These are phyloP conservation scores for Heterobasidion occidentale DNA, from an alignment of 1,284 basidiomycete genomes.

Conservation along the genomic window DNA sequence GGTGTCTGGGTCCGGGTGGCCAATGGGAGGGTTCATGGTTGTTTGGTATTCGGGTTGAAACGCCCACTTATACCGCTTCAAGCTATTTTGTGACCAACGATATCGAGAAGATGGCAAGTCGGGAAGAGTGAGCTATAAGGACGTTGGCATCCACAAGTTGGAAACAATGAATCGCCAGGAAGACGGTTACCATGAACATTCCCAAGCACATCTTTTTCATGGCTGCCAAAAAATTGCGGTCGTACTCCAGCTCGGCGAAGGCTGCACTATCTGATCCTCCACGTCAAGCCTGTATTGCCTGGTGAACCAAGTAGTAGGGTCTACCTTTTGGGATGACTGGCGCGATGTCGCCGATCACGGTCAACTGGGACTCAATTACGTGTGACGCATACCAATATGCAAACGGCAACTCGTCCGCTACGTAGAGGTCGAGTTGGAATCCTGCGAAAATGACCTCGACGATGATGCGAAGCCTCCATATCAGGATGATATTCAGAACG, in stretches of 20 bases:
- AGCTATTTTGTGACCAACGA: constrained; percentile 42
- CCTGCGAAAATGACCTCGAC: constrained; percentile 68
- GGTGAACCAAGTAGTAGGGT: neutral
- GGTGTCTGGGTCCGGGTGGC: constrained; percentile 32
- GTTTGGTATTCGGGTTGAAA: constrained; percentile 47
- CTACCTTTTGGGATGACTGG: neutral
- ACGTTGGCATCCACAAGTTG: neutral
- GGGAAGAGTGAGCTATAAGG: constrained; percentile 11
- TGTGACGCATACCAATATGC: constrained; percentile 67
- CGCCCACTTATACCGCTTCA: constrained; percentile 70
- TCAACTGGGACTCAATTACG: constrained; percentile 47
- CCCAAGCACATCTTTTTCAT: constrained; percentile 44
- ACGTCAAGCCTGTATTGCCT: neutral
- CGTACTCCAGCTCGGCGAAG: constrained; percentile 39
- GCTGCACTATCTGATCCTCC: constrained; percentile 31
- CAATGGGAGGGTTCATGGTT: constrained; percentile 31
- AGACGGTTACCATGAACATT: constrained; percentile 24
- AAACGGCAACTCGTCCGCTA: constrained; percentile 54
- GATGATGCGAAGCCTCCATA: constrained; percentile 53
- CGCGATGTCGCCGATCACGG: neutral
- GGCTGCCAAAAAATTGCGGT: constrained; percentile 41
- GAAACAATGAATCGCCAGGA: neutral
- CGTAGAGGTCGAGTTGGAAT: constrained; percentile 72
- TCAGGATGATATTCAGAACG: constrained; percentile 38
- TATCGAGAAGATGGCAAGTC: constrained; percentile 12